Base-by-base conservation (phyloP, 345 rosid genomes). In the Populus ilicifolia region DNA sequence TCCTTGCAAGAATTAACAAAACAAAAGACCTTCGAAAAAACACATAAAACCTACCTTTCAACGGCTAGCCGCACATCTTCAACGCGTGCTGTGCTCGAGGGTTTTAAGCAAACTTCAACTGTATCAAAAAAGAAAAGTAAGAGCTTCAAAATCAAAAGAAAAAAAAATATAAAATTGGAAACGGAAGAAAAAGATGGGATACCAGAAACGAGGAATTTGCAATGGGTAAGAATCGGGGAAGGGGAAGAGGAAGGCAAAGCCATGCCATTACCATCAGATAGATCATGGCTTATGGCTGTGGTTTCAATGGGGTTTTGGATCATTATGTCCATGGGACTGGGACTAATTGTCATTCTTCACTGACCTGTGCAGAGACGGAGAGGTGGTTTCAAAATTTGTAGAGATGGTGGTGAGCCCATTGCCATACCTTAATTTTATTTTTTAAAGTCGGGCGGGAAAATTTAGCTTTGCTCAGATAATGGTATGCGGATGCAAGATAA, bases 31-130 rank as follows among this genome's bases (percentile, higher is more conserved):
- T 30, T 12, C 17, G 36, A 21, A 0, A 4, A 77, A 59, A 69
- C 17, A 7, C 17, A 13, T 59, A 29, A 25, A 69, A 8, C 36
- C 6, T 23, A 68, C 97, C 89, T 86, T 86, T 96, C 97, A 12
- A 96, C 92, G 33, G 96, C 90, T 68, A 85, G 80, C 38, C 83
- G 87, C 13, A 94, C 90, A 38, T 94, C 94, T 44, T 89, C 92
- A 1, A 77, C 52, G 0, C 92, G 90, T 77, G 93, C 97, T 0
- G 99, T 84, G 89, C 98, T 91, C 16, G 97, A 92, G 23, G 93
- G 83, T 79, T 91, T 94, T 70, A 96, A 85, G 89, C 98, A 96
- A 41, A 94, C 99, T 85, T 96, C 99, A 77, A 96, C 97, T 93
- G 88, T 2, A 75, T 46, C 64, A 54, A 25, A 54, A 33, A 30